These are phyloP conservation scores for Gryganskiella cystojenkinii DNA, from an alignment of 192 early-diverging fungal genomes.

Conservation along the genomic window DNA sequence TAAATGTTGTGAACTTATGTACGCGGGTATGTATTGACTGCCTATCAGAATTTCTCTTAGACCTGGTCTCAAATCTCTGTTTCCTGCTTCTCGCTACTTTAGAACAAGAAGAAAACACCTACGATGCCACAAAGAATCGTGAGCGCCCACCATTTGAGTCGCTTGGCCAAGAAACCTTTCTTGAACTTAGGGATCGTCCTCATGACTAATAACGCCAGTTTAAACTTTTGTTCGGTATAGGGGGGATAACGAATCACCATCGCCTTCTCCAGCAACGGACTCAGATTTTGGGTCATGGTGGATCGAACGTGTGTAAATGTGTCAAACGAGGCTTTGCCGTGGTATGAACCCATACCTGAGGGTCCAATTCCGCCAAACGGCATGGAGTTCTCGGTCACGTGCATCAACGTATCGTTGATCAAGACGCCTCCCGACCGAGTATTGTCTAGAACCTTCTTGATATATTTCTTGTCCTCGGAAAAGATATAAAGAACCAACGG, in stretches of 20 bases:
- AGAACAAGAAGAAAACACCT: no score
- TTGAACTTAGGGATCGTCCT: slow-evolving; percentile 13
- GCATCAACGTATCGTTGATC: slow-evolving; percentile 82
- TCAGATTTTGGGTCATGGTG: slow-evolving; percentile 57
- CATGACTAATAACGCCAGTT: neutral
- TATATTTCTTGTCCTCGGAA: slow-evolving; percentile 61
- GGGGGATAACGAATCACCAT: slow-evolving; percentile 9
- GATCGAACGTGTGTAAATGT: slow-evolving; percentile 78
- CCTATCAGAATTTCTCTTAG: no score
- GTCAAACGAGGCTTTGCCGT: slow-evolving; percentile 76
- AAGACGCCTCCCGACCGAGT: slow-evolving; percentile 69
- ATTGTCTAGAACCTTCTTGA: slow-evolving; percentile 65
- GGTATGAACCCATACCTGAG: slow-evolving; percentile 83
- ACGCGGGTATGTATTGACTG: no score
- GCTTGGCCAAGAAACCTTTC: slow-evolving; percentile 10
- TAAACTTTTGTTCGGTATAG: neutral
- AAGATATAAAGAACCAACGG: slow-evolving; percentile 88
- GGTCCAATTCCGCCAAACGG: slow-evolving; percentile 87
- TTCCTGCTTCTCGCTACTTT: no score
- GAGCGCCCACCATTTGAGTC: slow-evolving; percentile 19
- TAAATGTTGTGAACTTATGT: no score
- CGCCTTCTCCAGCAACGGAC: neutral
- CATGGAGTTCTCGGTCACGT: slow-evolving; percentile 54
- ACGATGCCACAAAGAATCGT: no score
- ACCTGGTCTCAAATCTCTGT: no score